Evolutionary conservation across 768 basidiomycete species (phyloP).

Genomic region (Termitomyces sp.): DNA sequence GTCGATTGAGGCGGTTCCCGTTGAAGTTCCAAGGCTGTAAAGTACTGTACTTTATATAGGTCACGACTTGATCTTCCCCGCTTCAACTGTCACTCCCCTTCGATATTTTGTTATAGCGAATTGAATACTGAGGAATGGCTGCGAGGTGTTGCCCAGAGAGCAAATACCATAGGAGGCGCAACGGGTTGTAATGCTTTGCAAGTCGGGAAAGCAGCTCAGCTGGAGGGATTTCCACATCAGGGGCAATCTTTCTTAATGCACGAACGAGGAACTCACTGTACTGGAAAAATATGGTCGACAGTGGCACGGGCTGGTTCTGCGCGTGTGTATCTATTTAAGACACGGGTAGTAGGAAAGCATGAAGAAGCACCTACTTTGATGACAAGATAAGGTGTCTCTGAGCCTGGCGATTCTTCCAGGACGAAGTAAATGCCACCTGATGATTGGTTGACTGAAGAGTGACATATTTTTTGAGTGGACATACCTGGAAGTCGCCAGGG

Average conservation of each 20-base stretch:
- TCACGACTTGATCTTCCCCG: too few species aligned
- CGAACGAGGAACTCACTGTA: constrained; percentile 38
- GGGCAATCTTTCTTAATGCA: background rate
- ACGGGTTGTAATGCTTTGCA: constrained; percentile 51
- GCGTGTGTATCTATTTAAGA: background rate
- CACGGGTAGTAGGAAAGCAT: background rate
- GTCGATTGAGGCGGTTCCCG: background rate
- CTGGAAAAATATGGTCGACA: constrained; percentile 50
- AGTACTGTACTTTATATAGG: background rate
- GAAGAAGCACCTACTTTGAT: constrained; percentile 23
- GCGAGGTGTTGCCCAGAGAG: constrained; percentile 43
- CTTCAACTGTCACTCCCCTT: background rate
- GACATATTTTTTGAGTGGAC: background rate
- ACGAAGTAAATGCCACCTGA: constrained; percentile 28
- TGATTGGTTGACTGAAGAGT: background rate
- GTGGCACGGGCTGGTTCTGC: constrained; percentile 49
- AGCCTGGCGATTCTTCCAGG: constrained; percentile 20
- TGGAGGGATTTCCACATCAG: constrained; percentile 13
- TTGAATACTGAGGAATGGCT: constrained; percentile 40
- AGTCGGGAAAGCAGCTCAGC: constrained; percentile 46
- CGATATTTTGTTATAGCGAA: constrained; percentile 26
- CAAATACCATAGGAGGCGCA: constrained; percentile 44
- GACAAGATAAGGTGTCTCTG: constrained; percentile 17
- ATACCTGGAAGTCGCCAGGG: constrained; percentile 76
- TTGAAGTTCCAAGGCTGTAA: background rate